These are phyloP conservation scores for Apiotrichum veenhuisii DNA, from an alignment of 1,284 basidiomycete species.

Conservation along the genomic window DNA sequence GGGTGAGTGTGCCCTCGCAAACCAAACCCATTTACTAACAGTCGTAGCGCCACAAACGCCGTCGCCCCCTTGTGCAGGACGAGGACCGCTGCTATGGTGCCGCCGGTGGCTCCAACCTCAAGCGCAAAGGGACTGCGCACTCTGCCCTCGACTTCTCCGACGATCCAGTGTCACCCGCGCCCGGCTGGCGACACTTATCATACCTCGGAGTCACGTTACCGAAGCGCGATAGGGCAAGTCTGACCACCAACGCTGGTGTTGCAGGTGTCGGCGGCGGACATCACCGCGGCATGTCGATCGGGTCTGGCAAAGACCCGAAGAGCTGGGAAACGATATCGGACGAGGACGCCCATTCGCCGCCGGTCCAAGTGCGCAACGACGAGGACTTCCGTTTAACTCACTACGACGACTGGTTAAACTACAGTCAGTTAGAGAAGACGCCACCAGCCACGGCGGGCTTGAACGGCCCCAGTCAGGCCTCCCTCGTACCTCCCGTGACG, in stretches of 20 bases:
- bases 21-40: no score
- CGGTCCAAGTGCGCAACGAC: background rate
- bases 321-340: background rate
- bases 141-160: constrained; percentile 18
- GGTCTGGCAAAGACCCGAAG: background rate
- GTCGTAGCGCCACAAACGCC: background rate
- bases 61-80: background rate
- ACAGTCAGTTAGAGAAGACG: background rate
- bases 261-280: background rate
- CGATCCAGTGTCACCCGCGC: constrained; percentile 4
- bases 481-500: background rate
- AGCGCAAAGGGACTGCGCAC: constrained; percentile 15
- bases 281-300: background rate
- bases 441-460: background rate
- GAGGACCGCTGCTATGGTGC: constrained; percentile 6
- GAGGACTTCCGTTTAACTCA: constrained; percentile 4
- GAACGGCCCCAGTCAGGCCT: background rate
- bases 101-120: constrained; percentile 1
- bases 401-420: constrained; percentile 16
- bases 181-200: background rate
- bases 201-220: background rate
- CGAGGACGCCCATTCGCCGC: constrained; percentile 7
- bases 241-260: background rate
- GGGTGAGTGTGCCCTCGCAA: background rate
- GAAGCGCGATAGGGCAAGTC: background rate